Evolutionary conservation across 1,139 yeast species (phyloP), one percentile per base, ranked within the genome.

Genomic region (Candida smagusa): DNA sequence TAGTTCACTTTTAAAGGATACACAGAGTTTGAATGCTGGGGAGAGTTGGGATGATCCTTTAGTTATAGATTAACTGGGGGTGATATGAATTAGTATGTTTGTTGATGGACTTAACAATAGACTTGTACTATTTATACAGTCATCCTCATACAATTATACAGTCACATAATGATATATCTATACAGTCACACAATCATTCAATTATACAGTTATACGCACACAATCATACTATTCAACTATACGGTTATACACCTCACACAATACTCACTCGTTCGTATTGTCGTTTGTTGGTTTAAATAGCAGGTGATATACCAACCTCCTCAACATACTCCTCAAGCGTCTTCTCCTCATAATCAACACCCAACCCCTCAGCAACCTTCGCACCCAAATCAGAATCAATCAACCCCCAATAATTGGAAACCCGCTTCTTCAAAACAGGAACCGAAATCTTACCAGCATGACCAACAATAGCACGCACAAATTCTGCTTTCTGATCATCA

Each of bases 1-100:
- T 23, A 16, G 30, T 7, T 9, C 34, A 16, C 19, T 16, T 7
- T 9, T 22, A 2, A 24, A 24, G 4, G 13, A 13, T 12, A 12
- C 21, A 26, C 12, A 6, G 28, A 26, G 8, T 26, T 6, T 26
- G 12, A 26, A 7, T 26, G 11, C 12, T 26, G 25, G 39, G 4
- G 72, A 72, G 1, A 63, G 66, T 38, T 67, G 71, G 71, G 66
- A 61, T 26, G 68, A 67, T 41, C 74, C 74, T 4, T 50, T 61
- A 25, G 58, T 59, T 2, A 41, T 62, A 29, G 68, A 62, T 41
- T 61, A 44, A 39, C 24, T 7, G n/a, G n/a, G n/a, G n/a, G n/a
- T n/a, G n/a, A n/a, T n/a, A n/a, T n/a, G n/a, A n/a, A n/a, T n/a
- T n/a, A n/a, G n/a, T n/a, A n/a, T n/a, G n/a, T n/a, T n/a, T n/a